Conservation (phyloP, 345 rosid species). For the Physaria fendleri region DNA sequence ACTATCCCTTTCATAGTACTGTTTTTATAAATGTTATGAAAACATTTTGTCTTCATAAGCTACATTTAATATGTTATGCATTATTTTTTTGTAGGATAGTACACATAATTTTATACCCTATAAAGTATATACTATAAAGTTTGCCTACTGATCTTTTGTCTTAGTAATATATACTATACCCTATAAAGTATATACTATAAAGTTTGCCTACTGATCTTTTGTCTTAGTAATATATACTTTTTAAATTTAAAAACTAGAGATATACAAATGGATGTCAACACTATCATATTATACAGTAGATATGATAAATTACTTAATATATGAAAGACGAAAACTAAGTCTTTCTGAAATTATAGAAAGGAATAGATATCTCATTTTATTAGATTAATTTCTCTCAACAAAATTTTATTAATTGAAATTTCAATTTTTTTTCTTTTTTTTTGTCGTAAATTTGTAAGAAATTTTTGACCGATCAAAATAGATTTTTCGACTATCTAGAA, state of each 20-base stretch:
- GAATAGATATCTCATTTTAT: not conserved
- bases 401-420: no score
- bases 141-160: conserved; percentile 16
- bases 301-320: no score
- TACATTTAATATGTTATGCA: not conserved
- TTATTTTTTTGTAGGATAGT: not conserved
- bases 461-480: no score
- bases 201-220: conserved; percentile 21
- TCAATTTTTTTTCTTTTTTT: no score
- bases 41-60: not conserved
- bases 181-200: conserved; percentile 17
- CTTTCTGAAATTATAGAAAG: not conserved
- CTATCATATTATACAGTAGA: conserved; percentile 7
- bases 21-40: not conserved
- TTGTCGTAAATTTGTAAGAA: no score
- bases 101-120: not conserved
- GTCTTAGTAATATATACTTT: not conserved
- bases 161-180: not conserved
- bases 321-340: not conserved
- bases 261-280: conserved; percentile 12
- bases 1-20: not conserved
- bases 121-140: conserved; percentile 19
- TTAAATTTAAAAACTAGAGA: conserved; percentile 5
- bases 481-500: no score
- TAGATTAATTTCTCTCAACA: no score